Base-by-base conservation (phyloP, 192 early-diverging fungal species). In the Backusella sp. region DNA sequence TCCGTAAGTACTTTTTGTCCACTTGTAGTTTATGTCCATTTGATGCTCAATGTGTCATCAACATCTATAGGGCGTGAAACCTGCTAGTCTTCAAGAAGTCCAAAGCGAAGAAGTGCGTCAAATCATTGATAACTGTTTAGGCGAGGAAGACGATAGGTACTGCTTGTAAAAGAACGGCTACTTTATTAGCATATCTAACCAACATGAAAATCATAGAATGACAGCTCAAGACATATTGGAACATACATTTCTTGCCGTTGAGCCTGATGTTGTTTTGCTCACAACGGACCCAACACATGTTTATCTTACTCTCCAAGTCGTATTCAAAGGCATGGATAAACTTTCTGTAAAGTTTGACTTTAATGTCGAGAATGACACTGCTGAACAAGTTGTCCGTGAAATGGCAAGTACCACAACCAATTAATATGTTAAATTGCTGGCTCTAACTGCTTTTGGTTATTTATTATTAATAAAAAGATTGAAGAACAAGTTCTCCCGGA, bases 271-370 rank as follows among this genome's bases (percentile, higher is more conserved):
- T 14, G 85, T 84, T 14, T 79, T 86, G 14, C 62, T 86, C 53
- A 80, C 84, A 32, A 82, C 83, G 2, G 85, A 88, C 34, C 79
- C 78, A n/a, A 82, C 81, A 37, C 77, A 84, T 46, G 84, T 85
- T 42, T 84, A 86, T 2, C 77, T 86, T 35, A 82, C 80, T 3
- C 74, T 86, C 15, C 84, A 86, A 42, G 87, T 88, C 19, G 79
- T 88, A 28, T 85, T 85, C 62, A 86, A 88, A 52, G 87, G 84
- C 62, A 86, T 86, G 77, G 82, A 82, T 37, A 80, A 81, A 72
- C 84, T 94, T 12, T 94, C 93, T 1, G 93, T 95, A 6, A 94
- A 94, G 72, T 95, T 95, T 78, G 92, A 94, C 59, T 95, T 95
- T 74, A 94, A 94, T 76, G 91, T 73, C 66, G 84, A 82, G 30